Base-by-base conservation (phyloP, 768 basidiomycete genomes). In the Phaeotremella skinneri region DNA sequence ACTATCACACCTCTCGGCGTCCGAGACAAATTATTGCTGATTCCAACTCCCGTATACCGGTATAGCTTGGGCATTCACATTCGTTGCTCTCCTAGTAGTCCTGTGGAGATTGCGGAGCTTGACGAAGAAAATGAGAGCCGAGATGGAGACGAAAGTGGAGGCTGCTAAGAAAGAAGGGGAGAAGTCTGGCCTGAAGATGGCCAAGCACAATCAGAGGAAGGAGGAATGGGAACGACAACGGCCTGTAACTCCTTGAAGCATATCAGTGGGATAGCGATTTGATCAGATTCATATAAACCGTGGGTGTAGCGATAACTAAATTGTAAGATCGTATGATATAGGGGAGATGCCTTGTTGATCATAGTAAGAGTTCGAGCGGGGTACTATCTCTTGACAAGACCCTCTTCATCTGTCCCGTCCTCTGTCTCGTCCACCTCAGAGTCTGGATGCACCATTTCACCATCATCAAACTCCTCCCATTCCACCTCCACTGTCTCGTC, bases 391-490 rank as follows among this genome's bases (percentile, higher is more conserved):
- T 26, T n/a, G 34, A 27, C 7, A n/a, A n/a, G n/a, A n/a, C 39
- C 49, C 27, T 32, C 3, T 3, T 1, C 57, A 51, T 52, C 57
- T 21, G 34, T 50, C 17, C 29, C 57, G 34, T 47, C 57, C 5
- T 26, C 54, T 16, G 17, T 43, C 26, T 59, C 49, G 17, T 60
- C 58, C 13, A 17, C 13, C 4, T 55, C 52, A 23, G 41, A 25
- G 20, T 37, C 16, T 31, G 21, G 23, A 14, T 29, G 11, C 25
- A n/a, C 11, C 49, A 14, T 27, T 31, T 52, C 25, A 26, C 31
- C 26, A 30, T 30, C 49, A 29, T 50, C 29, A 4, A 17, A 21
- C 9, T 52, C 23, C 31, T 52, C n/a, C 45, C 25, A n/a, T 50
- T 21, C 25, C 14, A 26, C 16, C 49, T 32, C 14, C 9, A 16